phyloP scores from a whole-genome alignment of 2,329 filamentous ascomycete species.

The Aspergillus luchuensis region DNA sequence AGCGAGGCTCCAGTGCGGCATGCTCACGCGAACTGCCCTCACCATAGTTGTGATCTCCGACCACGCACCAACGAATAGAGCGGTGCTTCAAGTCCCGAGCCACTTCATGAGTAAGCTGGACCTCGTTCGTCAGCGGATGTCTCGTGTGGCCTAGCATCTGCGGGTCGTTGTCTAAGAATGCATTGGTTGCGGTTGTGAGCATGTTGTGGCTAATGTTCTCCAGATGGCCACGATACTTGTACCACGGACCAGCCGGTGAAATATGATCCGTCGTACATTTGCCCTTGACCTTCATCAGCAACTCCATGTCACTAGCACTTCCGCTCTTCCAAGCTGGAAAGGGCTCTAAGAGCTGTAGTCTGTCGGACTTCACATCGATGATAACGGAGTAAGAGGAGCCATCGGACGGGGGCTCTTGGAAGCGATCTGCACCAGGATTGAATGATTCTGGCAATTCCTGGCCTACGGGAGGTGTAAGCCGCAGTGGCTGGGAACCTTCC shows the following conservation, averaged over 20 bases:
- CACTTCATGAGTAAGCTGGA: constrained; percentile 80
- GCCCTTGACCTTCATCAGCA: constrained; percentile 89
- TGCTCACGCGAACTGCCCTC: constrained; percentile 96
- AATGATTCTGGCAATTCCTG: constrained; percentile 76
- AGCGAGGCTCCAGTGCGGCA: constrained; percentile 90
- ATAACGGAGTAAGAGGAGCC: constrained; percentile 11
- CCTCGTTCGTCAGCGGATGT: constrained; percentile 73
- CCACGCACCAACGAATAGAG: constrained; percentile 89
- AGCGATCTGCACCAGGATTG: constrained; percentile 74
- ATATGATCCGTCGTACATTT: constrained; percentile 96
- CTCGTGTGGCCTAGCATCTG: constrained; percentile 27
- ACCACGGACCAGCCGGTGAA: constrained; percentile 81
- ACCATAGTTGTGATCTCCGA: constrained; percentile 98
- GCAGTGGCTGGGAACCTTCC: constrained; percentile 52
- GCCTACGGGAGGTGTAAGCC: constrained; percentile 90
- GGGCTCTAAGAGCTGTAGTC: constrained; percentile 21
- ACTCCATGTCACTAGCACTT: constrained; percentile 72
- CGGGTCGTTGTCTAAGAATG: constrained; percentile 39
- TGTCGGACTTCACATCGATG: constrained; percentile 19
- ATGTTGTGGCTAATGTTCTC: constrained; percentile 99
- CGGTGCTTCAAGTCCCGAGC: constrained; percentile 95
- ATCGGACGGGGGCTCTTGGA: constrained; percentile 18
- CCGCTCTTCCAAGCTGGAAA: constrained; percentile 50
- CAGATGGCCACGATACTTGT: constrained; percentile 97
- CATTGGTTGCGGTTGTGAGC: constrained; percentile 94